phyloP scores from a whole-genome alignment of 257 asterid species.

The Voacanga thouarsii region DNA sequence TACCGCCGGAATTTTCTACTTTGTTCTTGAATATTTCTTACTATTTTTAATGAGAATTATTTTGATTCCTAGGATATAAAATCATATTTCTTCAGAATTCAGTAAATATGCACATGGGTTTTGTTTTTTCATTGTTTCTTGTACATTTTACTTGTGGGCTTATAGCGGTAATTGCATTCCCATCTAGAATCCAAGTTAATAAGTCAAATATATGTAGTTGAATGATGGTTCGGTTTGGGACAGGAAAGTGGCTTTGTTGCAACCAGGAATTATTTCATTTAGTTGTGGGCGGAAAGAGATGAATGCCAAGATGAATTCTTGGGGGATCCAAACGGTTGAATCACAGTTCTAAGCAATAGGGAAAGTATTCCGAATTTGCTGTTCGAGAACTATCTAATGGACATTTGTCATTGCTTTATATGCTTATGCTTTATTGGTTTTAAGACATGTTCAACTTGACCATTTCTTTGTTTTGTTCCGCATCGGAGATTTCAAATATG shows the following conservation, averaged over 20 bases:
- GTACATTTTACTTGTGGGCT: neutral
- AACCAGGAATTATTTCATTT: neutral
- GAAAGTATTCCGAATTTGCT: too few species aligned
- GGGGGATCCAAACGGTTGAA: neutral
- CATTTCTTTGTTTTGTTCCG: neutral
- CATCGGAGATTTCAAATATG: constrained; percentile 14
- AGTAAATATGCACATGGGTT: too few species aligned
- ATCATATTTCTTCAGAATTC: neutral
- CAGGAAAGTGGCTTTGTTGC: neutral
- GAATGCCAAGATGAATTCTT: neutral
- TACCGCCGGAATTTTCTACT: too few species aligned
- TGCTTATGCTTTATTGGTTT: neutral
- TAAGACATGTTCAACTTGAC: neutral
- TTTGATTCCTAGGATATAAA: neutral
- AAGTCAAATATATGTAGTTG: neutral
- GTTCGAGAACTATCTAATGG: neutral
- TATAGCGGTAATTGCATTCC: neutral
- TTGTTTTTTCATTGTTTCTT: too few species aligned
- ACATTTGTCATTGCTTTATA: neutral
- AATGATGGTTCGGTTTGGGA: neutral
- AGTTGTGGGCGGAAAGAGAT: neutral
- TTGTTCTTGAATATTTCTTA: too few species aligned
- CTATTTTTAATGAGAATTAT: too few species aligned
- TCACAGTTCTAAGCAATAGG: neutral
- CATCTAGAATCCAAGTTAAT: neutral